These are phyloP conservation scores for Penicillium argentinense DNA, from an alignment of 495 filamentous ascomycete genomes.

Conservation along the genomic window DNA sequence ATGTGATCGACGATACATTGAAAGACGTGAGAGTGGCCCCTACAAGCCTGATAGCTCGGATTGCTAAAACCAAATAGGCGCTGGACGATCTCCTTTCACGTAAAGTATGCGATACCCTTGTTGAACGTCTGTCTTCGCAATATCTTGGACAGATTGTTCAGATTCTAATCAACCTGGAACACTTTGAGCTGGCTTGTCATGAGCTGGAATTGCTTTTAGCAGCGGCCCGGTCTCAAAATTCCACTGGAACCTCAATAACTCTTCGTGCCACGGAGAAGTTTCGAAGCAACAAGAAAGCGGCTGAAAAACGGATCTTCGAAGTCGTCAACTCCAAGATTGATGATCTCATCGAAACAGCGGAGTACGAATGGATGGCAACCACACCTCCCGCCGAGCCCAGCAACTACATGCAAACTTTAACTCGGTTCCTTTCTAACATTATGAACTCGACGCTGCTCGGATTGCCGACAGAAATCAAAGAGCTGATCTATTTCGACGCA, in stretches of 20 bases:
- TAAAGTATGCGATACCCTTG: constrained; percentile 85
- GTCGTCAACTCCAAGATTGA: constrained; percentile 98
- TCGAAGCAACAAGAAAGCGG: constrained; percentile 85
- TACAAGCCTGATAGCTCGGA: background rate
- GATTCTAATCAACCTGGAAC: constrained; percentile 94
- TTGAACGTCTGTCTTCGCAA: constrained; percentile 85
- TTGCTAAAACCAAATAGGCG: constrained; percentile 40
- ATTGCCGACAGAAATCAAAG: constrained; percentile 90
- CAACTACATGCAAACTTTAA: constrained; percentile 92
- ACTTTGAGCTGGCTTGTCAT: constrained; percentile 89
- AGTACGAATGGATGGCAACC: constrained; percentile 89
- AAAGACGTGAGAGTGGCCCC: constrained; percentile 55
- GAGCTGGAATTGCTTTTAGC: constrained; percentile 84
- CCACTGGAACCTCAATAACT: constrained; percentile 69
- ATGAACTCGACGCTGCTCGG: constrained; percentile 93
- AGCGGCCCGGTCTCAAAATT: constrained; percentile 71
- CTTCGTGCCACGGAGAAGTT: constrained; percentile 85
- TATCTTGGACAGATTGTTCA: constrained; percentile 97
- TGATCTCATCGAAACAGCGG: constrained; percentile 92
- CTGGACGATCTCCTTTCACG: constrained; percentile 86
- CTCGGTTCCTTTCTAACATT: constrained; percentile 89
- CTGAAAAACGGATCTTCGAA: constrained; percentile 97
- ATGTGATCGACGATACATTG: constrained; percentile 84
- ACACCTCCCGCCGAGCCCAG: constrained; percentile 67
- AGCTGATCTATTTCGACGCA: constrained; percentile 96